phyloP scores from a whole-genome alignment of 768 basidiomycete genomes.

The Trametes villosa region DNA sequence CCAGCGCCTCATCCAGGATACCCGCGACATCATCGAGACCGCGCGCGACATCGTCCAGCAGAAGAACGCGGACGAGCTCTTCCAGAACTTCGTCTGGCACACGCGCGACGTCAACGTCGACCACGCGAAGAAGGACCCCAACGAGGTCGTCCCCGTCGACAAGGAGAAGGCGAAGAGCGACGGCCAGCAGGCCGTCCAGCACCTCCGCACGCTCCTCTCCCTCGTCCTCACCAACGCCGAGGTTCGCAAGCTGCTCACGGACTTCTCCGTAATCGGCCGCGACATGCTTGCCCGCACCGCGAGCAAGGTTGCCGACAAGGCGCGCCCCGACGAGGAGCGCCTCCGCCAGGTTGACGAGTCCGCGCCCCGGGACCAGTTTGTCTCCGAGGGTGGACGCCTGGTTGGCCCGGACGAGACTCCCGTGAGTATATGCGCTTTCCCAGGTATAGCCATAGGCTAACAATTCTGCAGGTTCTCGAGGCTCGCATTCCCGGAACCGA shows the following conservation, averaged over 20 bases:
- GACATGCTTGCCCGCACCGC: slow-evolving; percentile 82
- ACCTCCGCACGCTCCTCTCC: slow-evolving; percentile 85
- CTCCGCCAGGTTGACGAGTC: slow-evolving; percentile 71
- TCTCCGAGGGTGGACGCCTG: slow-evolving; percentile 48
- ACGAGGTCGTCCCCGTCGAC: slow-evolving; percentile 51
- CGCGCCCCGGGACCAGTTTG: slow-evolving; percentile 70
- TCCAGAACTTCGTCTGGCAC: slow-evolving; percentile 90
- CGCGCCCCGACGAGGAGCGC: slow-evolving; percentile 67
- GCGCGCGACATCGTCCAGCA: slow-evolving; percentile 69
- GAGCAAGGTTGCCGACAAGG: slow-evolving; percentile 64
- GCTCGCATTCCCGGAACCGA: slow-evolving; percentile 50
- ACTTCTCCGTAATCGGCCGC: slow-evolving; percentile 77
- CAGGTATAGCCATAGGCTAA: background rate
- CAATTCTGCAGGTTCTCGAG: slow-evolving; percentile 37
- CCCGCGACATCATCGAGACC: slow-evolving; percentile 80
- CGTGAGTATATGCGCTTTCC: slow-evolving; percentile 27
- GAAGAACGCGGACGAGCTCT: slow-evolving; percentile 90
- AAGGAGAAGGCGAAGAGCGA: slow-evolving; percentile 43
- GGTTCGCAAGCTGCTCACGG: slow-evolving; percentile 84
- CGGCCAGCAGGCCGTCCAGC: slow-evolving; percentile 63
- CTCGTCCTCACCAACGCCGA: slow-evolving; percentile 93
- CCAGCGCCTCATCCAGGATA: slow-evolving; percentile 72
- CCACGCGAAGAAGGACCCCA: slow-evolving; percentile 46
- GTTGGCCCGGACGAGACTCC: slow-evolving; percentile 52
- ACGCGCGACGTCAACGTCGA: slow-evolving; percentile 59